phyloP scores from a whole-genome alignment of 2,329 filamentous ascomycete species.

The Zymoseptoria crescenta region DNA sequence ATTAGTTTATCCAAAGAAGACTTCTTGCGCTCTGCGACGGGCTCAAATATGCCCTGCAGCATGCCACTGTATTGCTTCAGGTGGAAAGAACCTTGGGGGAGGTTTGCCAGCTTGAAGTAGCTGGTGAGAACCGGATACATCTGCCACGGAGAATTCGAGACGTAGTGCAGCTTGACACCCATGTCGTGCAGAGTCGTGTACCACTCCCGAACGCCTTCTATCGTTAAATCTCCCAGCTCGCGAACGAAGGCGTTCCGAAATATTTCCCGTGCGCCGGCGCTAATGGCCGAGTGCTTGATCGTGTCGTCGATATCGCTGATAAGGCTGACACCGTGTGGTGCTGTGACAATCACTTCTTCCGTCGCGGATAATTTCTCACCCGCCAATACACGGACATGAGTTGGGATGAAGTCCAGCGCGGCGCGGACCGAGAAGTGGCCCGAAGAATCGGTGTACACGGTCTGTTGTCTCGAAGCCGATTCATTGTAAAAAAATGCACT shows the following conservation, averaged over 20 bases:
- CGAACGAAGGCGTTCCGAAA: conserved; percentile 94
- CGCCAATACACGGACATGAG: conserved; percentile 77
- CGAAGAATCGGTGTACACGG: conserved; percentile 74
- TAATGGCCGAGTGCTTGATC: conserved; percentile 89
- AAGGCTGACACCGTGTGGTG: conserved; percentile 73
- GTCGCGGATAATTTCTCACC: conserved; percentile 77
- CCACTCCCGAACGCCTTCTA: conserved; percentile 86
- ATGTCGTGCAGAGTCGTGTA: conserved; percentile 68
- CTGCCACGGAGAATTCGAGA: conserved; percentile 99
- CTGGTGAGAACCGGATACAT: conserved; percentile 81
- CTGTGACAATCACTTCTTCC: conserved; percentile 68
- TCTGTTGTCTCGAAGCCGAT: conserved; percentile 69
- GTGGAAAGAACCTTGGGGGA: conserved; percentile 86
- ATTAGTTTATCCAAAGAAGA: conserved; percentile 78
- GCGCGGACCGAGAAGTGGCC: conserved; percentile 81
- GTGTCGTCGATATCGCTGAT: conserved; percentile 99
- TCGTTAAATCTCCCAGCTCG: conserved; percentile 69
- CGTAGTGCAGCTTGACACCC: conserved; percentile 88
- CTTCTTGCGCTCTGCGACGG: conserved; percentile 90
- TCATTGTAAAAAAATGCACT: conserved; percentile 96
- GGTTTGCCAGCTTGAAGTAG: conserved; percentile 70
- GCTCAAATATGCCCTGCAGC: conserved; percentile 96
- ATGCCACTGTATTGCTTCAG: conserved; percentile 95
- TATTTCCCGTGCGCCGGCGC: conserved; percentile 79
- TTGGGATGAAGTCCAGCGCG: conserved; percentile 81